Evolutionary conservation across 2,329 filamentous ascomycete species (phyloP).

Genomic region (Colletotrichum sp.): DNA sequence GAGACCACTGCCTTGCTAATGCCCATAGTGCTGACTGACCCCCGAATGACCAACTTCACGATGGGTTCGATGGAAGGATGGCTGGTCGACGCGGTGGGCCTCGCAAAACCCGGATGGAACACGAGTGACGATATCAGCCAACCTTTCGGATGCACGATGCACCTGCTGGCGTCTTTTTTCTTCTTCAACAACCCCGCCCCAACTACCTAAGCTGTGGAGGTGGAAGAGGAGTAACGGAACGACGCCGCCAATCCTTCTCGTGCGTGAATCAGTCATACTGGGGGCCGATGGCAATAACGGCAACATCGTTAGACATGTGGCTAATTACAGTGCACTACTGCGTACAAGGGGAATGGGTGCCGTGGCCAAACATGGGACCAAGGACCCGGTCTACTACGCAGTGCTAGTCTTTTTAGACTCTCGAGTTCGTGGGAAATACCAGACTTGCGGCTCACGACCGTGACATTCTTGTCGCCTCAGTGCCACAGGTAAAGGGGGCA

Average conservation of each 20-base stretch:
- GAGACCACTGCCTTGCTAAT: neutral
- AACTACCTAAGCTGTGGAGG: neutral
- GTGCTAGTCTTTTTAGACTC: neutral
- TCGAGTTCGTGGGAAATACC: neutral
- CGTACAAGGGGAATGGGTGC: neutral
- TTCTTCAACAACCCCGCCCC: neutral
- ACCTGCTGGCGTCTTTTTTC: neutral
- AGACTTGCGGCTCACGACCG: neutral
- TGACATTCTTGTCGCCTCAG: neutral
- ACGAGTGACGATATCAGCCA: conserved; percentile 10
- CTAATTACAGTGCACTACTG: neutral
- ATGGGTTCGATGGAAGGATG: neutral
- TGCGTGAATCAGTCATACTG: neutral
- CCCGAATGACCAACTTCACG: neutral
- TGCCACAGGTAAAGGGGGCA: neutral
- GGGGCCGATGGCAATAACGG: neutral
- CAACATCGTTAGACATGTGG: neutral
- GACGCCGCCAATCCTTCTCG: neutral
- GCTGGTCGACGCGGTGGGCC: conserved; percentile 12
- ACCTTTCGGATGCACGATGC: neutral
- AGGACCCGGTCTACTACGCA: neutral
- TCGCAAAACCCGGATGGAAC: conserved; percentile 10
- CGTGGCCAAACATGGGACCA: neutral
- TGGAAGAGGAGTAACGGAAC: neutral
- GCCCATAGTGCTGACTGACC: neutral